Evolutionary conservation across 2,329 filamentous ascomycete genomes (phyloP).

Genomic region (Nothophoma quercina): DNA sequence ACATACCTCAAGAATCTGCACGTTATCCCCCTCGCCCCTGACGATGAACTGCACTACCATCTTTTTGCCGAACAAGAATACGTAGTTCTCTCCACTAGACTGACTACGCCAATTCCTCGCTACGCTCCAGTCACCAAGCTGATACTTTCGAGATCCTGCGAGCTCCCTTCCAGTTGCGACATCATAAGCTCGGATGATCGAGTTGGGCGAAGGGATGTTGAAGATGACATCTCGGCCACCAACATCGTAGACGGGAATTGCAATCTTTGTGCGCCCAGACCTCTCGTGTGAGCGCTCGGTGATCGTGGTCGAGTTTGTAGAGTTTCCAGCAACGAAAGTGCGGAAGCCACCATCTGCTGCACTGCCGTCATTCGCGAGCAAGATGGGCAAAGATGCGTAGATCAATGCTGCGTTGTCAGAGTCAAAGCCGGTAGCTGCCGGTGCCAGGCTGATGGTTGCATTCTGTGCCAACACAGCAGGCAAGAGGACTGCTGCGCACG

Average conservation of each 20-base stretch:
- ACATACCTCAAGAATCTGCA: conserved; percentile 37
- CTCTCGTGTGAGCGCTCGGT: conserved; percentile 27
- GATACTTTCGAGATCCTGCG: conserved; percentile 29
- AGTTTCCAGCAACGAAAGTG: conserved; percentile 21
- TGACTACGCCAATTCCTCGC: conserved; percentile 39
- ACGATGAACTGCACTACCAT: conserved; percentile 39
- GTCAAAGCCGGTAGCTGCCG: conserved; percentile 35
- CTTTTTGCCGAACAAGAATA: conserved; percentile 43
- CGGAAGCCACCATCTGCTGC: conserved; percentile 40
- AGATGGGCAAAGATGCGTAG: conserved; percentile 28
- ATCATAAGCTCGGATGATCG: conserved; percentile 36
- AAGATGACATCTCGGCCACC: conserved; percentile 34
- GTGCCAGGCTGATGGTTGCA: conserved; percentile 30
- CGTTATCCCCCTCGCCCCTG: conserved; percentile 11
- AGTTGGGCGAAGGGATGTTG: conserved; percentile 41
- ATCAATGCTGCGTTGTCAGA: conserved; percentile 40
- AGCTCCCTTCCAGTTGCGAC: conserved; percentile 23
- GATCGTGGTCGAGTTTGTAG: conserved; percentile 19
- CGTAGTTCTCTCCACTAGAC: conserved; percentile 35
- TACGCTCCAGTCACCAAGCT: conserved; percentile 42
- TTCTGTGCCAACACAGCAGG: conserved; percentile 20
- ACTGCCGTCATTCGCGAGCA: conserved; percentile 40
- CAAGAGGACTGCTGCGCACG: conserved; percentile 15
- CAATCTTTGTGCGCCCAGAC: conserved; percentile 41
- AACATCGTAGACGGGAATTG: conserved; percentile 32